phyloP scores from a whole-genome alignment of 2,329 filamentous ascomycete species.

The Colletotrichum sp. region DNA sequence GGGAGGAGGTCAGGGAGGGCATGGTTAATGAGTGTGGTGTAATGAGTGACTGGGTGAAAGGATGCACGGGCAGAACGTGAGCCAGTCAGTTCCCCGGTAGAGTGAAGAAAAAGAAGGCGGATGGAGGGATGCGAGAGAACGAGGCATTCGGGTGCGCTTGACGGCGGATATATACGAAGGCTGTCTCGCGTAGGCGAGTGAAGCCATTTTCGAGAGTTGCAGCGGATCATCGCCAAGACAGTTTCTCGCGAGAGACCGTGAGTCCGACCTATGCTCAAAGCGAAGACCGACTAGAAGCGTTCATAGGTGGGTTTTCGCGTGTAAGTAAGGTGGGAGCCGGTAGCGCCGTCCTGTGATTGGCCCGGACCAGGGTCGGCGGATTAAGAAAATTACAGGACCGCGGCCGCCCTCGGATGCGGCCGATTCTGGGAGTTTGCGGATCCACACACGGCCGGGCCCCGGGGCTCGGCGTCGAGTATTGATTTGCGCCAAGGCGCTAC shows the following conservation, averaged over 20 bases:
- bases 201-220: not conserved
- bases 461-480: not conserved
- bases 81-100: not conserved
- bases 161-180: not conserved
- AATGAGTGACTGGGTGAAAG: not conserved
- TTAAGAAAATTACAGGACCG: not conserved
- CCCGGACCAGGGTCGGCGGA: not conserved
- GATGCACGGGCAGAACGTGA: not conserved
- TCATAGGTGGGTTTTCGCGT: not conserved
- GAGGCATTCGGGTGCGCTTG: not conserved
- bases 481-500: constrained; percentile 7
- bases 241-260: not conserved
- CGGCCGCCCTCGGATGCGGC: not conserved
- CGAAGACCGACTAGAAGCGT: not conserved
- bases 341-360: not conserved
- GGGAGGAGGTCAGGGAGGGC: constrained; percentile 24
- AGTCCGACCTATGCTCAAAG: not conserved
- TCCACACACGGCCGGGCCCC: not conserved
- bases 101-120: not conserved
- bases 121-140: not conserved
- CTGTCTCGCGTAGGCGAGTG: not conserved
- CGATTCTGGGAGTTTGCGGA: not conserved
- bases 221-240: not conserved
- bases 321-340: not conserved
- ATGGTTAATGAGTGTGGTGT: constrained; percentile 14